phyloP scores from a whole-genome alignment of 768 basidiomycete species.

The Macrocybe gigantea region DNA sequence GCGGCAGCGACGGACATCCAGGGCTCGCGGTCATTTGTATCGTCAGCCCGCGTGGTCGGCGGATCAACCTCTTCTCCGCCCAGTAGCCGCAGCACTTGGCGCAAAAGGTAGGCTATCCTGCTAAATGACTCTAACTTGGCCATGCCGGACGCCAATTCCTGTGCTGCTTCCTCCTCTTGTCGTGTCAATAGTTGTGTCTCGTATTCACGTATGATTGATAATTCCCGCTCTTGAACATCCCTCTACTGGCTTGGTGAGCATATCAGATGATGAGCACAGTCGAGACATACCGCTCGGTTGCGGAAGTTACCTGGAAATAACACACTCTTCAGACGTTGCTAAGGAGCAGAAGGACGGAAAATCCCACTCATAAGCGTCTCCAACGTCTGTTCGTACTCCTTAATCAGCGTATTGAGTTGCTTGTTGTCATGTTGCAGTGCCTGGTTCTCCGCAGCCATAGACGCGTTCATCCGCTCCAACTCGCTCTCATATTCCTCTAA shows the following conservation, averaged over 20 bases:
- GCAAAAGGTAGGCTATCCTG: slow-evolving; percentile 63
- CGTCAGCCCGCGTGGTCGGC: slow-evolving; percentile 15
- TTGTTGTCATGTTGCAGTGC: slow-evolving; percentile 90
- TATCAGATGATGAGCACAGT: slow-evolving; percentile 3
- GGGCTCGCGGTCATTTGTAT: slow-evolving; percentile 33
- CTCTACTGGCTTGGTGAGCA: slow-evolving; percentile 42
- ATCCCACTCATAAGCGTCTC: slow-evolving; percentile 84
- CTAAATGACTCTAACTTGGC: slow-evolving; percentile 63
- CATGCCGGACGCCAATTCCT: slow-evolving; percentile 56
- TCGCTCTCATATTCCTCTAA: slow-evolving; percentile 87
- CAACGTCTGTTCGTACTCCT: slow-evolving; percentile 95
- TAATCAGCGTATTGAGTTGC: slow-evolving; percentile 83
- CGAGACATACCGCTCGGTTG: slow-evolving; percentile 73
- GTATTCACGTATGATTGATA: slow-evolving; percentile 85
- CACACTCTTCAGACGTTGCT: slow-evolving; percentile 3
- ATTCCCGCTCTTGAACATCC: slow-evolving; percentile 89
- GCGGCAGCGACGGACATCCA: slow-evolving; percentile 32
- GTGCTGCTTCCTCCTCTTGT: slow-evolving; percentile 61
- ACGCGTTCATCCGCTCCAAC: slow-evolving; percentile 81
- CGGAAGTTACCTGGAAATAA: slow-evolving; percentile 54
- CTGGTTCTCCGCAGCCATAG: slow-evolving; percentile 80
- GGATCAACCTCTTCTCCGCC: slow-evolving; percentile 54
- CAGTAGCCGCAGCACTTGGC: slow-evolving; percentile 61
- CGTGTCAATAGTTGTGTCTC: slow-evolving; percentile 76
- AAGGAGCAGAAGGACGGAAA: slow-evolving; percentile 1